Conservation (phyloP, 108 stramenopile genomes). For the Pseudonitzschia multiseries region DNA sequence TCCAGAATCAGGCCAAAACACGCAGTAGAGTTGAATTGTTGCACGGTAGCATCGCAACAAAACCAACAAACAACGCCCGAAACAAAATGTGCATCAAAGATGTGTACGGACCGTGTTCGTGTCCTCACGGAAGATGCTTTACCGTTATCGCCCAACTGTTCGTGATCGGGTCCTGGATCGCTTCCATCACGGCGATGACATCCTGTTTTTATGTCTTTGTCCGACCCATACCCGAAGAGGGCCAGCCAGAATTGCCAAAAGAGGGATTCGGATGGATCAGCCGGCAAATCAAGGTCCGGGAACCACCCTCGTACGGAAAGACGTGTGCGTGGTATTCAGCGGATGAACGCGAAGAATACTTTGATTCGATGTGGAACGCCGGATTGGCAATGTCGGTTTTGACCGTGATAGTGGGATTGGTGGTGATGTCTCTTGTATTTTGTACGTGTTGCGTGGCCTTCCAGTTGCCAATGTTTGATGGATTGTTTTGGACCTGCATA, state of each 20-base stretch:
- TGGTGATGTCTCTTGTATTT: slow-evolving; percentile 30
- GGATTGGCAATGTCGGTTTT: slow-evolving; percentile 38
- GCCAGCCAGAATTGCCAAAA: slow-evolving; percentile 27
- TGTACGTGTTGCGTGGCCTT: slow-evolving; percentile 42
- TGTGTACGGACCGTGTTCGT: slow-evolving; percentile 45
- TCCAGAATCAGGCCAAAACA: background rate
- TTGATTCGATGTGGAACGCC: slow-evolving; percentile 39
- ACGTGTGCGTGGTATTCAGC: slow-evolving; percentile 24
- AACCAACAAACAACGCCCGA: background rate
- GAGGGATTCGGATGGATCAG: slow-evolving; percentile 37
- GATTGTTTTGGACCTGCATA: slow-evolving; percentile 42
- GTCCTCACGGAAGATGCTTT: slow-evolving; percentile 46
- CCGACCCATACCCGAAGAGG: slow-evolving; percentile 35
- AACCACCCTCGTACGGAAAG: slow-evolving; percentile 25
- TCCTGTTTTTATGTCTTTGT: slow-evolving; percentile 39
- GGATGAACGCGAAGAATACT: slow-evolving; percentile 28
- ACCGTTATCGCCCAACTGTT: slow-evolving; percentile 39
- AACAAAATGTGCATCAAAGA: slow-evolving; percentile 38
- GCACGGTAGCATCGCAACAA: background rate
- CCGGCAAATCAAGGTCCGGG: slow-evolving; percentile 25
- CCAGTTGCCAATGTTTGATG: slow-evolving; percentile 36
- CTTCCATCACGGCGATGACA: slow-evolving; percentile 16
- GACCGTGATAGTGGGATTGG: slow-evolving; percentile 23
- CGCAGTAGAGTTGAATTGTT: too few relatives aligned
- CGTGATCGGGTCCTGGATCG: slow-evolving; percentile 24